Conservation (phyloP, 1,284 basidiomycete genomes). For the Sphagnurus paluster region DNA sequence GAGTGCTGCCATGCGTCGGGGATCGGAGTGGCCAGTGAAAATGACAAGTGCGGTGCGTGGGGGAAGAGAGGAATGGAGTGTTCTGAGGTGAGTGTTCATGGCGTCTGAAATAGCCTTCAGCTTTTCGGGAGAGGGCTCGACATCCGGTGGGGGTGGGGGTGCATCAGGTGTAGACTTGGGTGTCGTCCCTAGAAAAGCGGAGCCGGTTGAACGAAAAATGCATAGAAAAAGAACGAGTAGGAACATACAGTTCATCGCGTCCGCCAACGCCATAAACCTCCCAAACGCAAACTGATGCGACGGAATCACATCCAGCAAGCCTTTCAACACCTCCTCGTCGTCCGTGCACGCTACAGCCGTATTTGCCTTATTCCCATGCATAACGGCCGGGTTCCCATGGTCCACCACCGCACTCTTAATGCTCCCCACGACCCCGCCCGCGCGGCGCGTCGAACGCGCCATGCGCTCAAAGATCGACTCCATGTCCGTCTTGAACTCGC, state of each 20-base stretch:
- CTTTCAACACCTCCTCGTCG: slow-evolving; percentile 76
- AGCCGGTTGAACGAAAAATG: slow-evolving; percentile 1
- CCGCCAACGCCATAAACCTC: slow-evolving; percentile 76
- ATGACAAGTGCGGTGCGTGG: slow-evolving; percentile 79
- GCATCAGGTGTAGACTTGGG: slow-evolving; percentile 45
- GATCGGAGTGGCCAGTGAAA: slow-evolving; percentile 86
- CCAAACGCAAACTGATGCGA: slow-evolving; percentile 82
- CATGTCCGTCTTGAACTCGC: slow-evolving; percentile 80
- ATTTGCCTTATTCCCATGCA: slow-evolving; percentile 82
- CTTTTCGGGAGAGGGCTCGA: slow-evolving; percentile 34
- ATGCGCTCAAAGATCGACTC: slow-evolving; percentile 89
- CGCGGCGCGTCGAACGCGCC: slow-evolving; percentile 47
- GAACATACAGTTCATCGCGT: slow-evolving; percentile 74
- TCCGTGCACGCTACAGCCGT: slow-evolving; percentile 70
- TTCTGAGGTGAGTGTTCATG: slow-evolving; percentile 62
- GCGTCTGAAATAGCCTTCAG: slow-evolving; percentile 38
- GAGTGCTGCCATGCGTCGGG: slow-evolving; percentile 72
- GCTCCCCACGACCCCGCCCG: slow-evolving; percentile 39
- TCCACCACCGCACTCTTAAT: slow-evolving; percentile 77
- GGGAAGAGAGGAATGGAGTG: slow-evolving; percentile 70
- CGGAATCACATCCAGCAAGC: slow-evolving; percentile 58
- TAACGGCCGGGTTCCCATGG: slow-evolving; percentile 77
- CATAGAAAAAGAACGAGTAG: slow-evolving; percentile 3
- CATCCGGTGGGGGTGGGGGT: slow-evolving; percentile 29
- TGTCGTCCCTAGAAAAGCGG: slow-evolving; percentile 52